Conservation (phyloP, 352 stramenopile genomes). For the Phytophthora pisi region DNA sequence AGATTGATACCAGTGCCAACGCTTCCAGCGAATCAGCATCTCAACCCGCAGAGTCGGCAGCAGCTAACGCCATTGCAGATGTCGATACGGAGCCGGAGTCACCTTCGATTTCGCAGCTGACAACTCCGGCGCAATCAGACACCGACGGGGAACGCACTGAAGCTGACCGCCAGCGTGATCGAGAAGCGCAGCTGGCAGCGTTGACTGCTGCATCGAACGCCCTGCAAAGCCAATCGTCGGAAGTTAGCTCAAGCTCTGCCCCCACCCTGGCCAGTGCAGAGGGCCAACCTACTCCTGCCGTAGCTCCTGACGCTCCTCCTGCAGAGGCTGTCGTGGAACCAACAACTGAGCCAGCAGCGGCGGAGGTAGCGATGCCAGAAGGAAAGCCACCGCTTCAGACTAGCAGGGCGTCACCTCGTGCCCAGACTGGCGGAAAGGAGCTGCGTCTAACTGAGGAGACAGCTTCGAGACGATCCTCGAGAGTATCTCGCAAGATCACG, state of each 20-base stretch:
- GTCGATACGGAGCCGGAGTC: constrained; percentile 67
- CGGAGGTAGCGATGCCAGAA: constrained; percentile 9
- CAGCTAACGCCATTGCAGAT: constrained; percentile 38
- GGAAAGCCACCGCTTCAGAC: constrained; percentile 30
- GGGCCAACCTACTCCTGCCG: constrained; percentile 19
- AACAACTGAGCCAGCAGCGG: not conserved
- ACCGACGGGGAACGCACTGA: constrained; percentile 50
- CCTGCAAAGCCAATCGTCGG: constrained; percentile 23
- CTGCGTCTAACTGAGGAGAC: constrained; percentile 26
- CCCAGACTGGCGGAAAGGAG: constrained; percentile 30
- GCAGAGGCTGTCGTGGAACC: not conserved
- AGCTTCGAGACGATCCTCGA: constrained; percentile 55
- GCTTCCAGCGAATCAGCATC: not conserved
- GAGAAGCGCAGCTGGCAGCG: constrained; percentile 32
- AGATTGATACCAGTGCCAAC: constrained; percentile 37
- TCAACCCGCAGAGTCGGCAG: not conserved
- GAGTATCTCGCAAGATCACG: constrained; percentile 77
- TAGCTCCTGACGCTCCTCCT: constrained; percentile 18
- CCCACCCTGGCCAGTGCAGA: constrained; percentile 1
- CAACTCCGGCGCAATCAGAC: constrained; percentile 71
- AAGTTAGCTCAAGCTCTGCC: constrained; percentile 12
- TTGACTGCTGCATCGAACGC: constrained; percentile 42
- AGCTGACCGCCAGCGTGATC: constrained; percentile 32
- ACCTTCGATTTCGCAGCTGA: constrained; percentile 70
- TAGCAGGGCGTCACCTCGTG: constrained; percentile 20